Conservation (phyloP, 495 filamentous ascomycete species). For the Lineolata rhizophorae region DNA sequence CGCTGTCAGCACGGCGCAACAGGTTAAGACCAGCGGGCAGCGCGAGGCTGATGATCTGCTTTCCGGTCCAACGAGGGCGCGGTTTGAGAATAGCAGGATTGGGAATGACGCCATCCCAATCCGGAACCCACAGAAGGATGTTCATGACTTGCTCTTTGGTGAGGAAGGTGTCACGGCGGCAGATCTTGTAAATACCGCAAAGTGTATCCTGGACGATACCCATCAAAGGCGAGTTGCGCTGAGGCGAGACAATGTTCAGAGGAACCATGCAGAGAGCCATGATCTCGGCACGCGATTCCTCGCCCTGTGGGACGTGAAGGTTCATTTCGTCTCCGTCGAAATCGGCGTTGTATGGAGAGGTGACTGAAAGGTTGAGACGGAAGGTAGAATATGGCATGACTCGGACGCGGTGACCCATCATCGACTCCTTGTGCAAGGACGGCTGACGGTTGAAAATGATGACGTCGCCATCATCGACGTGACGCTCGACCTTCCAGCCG, state of each 20-base stretch:
- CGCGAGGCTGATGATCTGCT: slow-evolving; percentile 87
- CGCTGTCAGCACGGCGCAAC: slow-evolving; percentile 33
- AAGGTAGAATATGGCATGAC: slow-evolving; percentile 99
- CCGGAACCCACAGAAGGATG: slow-evolving; percentile 84
- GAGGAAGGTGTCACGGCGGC: slow-evolving; percentile 77
- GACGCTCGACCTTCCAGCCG: slow-evolving; percentile 95
- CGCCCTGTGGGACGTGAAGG: slow-evolving; percentile 90
- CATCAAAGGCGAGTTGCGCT: slow-evolving; percentile 94
- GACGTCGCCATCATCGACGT: slow-evolving; percentile 84
- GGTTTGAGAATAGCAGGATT: slow-evolving; percentile 81
- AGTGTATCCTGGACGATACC: slow-evolving; percentile 98
- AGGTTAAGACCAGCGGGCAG: slow-evolving; percentile 77
- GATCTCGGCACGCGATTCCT: slow-evolving; percentile 88
- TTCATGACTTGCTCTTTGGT: slow-evolving; percentile 85
- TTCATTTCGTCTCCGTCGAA: slow-evolving; percentile 99
- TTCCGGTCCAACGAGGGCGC: slow-evolving; percentile 89
- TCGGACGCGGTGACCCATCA: slow-evolving; percentile 96
- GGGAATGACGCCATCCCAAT: slow-evolving; percentile 91
- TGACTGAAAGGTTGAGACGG: slow-evolving; percentile 89
- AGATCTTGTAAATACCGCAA: slow-evolving; percentile 91
- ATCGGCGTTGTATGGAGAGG: slow-evolving; percentile 96
- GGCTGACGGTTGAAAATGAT: slow-evolving; percentile 99
- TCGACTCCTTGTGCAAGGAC: slow-evolving; percentile 96
- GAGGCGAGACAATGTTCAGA: slow-evolving; percentile 90
- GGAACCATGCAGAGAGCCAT: slow-evolving; percentile 89